A percentile compares a stretch with the other conserved stretches of the same genome.
These are phyloP conservation scores for Nadsonia starkeyi-henricii DNA, from an alignment of 1,139 yeast genomes.

Conservation along the genomic window DNA sequence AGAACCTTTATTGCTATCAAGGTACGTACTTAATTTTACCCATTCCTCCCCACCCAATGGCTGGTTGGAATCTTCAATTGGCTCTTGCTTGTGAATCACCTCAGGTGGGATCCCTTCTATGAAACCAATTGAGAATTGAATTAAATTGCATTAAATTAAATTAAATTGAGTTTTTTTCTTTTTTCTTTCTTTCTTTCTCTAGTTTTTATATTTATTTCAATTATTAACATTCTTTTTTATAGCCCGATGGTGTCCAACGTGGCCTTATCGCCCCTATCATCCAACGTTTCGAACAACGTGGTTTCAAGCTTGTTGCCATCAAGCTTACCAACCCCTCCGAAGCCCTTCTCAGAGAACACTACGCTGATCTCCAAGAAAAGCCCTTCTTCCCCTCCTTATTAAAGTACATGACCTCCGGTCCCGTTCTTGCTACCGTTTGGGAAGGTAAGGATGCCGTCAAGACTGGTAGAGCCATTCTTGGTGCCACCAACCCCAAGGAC, in stretches of 20 bases:
- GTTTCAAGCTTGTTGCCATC: slow-evolving; percentile 93
- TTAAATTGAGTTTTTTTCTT: background rate
- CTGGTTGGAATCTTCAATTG: no score
- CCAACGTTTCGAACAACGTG: slow-evolving; percentile 92
- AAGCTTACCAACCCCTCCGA: slow-evolving; percentile 85
- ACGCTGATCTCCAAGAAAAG: slow-evolving; percentile 86
- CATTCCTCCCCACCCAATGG: no score
- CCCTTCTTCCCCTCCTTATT: slow-evolving; percentile 93
- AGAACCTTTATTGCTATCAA: slow-evolving; percentile 8
- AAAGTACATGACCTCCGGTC: slow-evolving; percentile 96
- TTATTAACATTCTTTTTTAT: background rate
- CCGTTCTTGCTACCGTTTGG: slow-evolving; percentile 98
- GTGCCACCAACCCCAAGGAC: slow-evolving; percentile 97
- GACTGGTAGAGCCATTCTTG: slow-evolving; percentile 94
- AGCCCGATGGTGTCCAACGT: slow-evolving; percentile 99
- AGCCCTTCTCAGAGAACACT: slow-evolving; percentile 81
- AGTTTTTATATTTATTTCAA: background rate
- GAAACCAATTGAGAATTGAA: background rate
- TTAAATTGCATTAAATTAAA: background rate
- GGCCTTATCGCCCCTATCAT: slow-evolving; percentile 84
- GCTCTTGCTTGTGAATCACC: no score
- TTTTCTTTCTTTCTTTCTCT: background rate
- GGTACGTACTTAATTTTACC: slow-evolving; percentile 3
- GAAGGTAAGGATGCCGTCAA: slow-evolving; percentile 99
- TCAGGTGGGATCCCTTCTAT: background rate